phyloP scores from a whole-genome alignment of 2,329 filamentous ascomycete species.

The Stachybotrys echinatus region DNA sequence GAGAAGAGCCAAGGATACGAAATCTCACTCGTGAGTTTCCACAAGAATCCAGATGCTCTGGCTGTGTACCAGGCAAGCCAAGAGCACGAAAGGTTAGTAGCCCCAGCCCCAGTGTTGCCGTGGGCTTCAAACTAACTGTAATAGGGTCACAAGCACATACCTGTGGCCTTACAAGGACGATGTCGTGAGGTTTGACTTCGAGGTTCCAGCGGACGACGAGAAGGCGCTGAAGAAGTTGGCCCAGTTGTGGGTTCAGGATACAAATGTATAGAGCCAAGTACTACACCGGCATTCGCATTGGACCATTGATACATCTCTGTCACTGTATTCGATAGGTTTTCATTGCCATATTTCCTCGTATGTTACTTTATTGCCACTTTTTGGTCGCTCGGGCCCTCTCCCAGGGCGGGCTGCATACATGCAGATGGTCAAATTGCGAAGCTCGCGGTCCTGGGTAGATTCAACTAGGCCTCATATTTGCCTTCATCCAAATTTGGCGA shows the following conservation, averaged over 20 bases:
- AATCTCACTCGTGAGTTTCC: conserved; percentile 46
- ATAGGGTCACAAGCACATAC: conserved; percentile 44
- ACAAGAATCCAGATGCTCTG: conserved; percentile 37
- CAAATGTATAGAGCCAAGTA: not conserved
- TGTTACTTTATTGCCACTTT: too few species aligned
- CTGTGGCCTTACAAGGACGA: conserved; percentile 50
- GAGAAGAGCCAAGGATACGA: conserved; percentile 49
- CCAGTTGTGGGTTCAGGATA: not conserved
- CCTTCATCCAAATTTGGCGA: too few species aligned
- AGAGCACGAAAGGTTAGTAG: conserved; percentile 41
- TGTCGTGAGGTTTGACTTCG: conserved; percentile 48
- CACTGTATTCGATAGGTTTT: too few species aligned
- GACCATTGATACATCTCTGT: too few species aligned
- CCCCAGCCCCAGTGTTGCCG: not conserved
- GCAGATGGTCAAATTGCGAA: too few species aligned
- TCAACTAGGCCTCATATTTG: too few species aligned
- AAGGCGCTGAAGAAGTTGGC: not conserved
- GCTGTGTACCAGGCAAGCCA: conserved; percentile 45
- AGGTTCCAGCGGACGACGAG: conserved; percentile 37
- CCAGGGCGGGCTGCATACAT: too few species aligned
- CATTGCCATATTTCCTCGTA: too few species aligned
- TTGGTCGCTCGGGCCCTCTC: too few species aligned
- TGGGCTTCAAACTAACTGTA: not conserved
- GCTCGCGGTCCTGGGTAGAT: too few species aligned
- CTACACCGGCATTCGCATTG: not conserved